Evolutionary conservation across 495 filamentous ascomycete species (phyloP).

Genomic region (Aspergillus sparsus): DNA sequence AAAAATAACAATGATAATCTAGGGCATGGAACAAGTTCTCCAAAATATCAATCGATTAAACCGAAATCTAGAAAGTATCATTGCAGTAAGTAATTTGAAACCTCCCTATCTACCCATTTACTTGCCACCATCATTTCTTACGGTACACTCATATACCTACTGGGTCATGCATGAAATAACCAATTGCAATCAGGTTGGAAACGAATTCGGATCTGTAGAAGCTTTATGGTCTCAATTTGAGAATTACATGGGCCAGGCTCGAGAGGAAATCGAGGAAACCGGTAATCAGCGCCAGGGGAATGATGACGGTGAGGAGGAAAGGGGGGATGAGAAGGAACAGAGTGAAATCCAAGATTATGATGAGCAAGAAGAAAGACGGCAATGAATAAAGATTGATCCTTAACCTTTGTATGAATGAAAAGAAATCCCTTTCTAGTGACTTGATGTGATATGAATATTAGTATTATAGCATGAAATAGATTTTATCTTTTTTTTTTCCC

Average conservation of each 20-base stretch:
- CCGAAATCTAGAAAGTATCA: conserved; percentile 87
- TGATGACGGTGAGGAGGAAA: conserved; percentile 20
- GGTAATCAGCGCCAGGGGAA: conserved; percentile 24
- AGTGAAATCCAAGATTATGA: conserved; percentile 22
- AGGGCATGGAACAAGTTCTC: conserved; percentile 92
- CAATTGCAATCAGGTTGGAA: conserved; percentile 67
- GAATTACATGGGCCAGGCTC: conserved; percentile 79
- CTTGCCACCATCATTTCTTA: too few species aligned
- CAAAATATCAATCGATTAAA: conserved; percentile 96
- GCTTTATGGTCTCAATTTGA: conserved; percentile 97
- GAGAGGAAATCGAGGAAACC: conserved; percentile 54
- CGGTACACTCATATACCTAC: background rate
- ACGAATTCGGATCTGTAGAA: conserved; percentile 96
- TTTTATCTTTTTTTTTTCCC: conserved; percentile 11
- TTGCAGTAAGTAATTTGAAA: conserved; percentile 60
- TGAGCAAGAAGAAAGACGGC: background rate
- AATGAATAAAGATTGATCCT: background rate
- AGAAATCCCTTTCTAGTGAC: background rate
- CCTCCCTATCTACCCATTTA: too few species aligned
- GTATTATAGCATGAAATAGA: background rate
- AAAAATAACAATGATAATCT: background rate
- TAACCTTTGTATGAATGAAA: background rate
- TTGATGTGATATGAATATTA: conserved; percentile 8
- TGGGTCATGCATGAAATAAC: background rate
- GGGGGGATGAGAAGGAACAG: conserved; percentile 25